Base-by-base conservation (phyloP, 2,329 filamentous ascomycete genomes). In the Achaetomium macrosporum region DNA sequence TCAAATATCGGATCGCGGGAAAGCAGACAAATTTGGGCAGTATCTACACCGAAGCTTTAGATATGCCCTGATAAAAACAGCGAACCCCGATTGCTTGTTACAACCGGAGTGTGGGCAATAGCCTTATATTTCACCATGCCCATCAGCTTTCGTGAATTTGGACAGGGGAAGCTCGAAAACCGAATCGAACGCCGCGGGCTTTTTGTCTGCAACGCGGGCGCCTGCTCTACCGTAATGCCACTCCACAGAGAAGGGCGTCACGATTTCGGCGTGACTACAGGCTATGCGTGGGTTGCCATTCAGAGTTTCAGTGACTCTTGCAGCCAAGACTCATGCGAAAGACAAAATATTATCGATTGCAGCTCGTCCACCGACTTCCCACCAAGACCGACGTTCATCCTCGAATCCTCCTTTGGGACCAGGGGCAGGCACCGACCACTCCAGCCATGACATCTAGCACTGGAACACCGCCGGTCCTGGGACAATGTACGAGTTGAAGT, bases 401-500 rank as follows among this genome's bases (percentile, higher is more conserved):
- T 12, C 10, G 4, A 35, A 12, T 35, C 33, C 15, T 15, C 10
- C 33, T 12, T 15, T 5, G 15, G 10, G 4, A 35, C 4, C 33
- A 35, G 33, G n/a, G n/a, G 4, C 25, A 4, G 25, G 25, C 7
- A 35, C 13, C 5, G 5, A 11, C 10, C 33, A 35, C 7, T 37
- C 35, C 35, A 8, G 13, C 35, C 15, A 15, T n/a, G 13, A 5
- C 33, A 25, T 1, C 37, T 51, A 61, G 50, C 58, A 61, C n/a
- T 46, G 46, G 44, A 61, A 60, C 1, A 59, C 55, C 6, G 56
- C 42, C 8, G 65, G 65, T 15, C 66, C 66, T 8, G 68, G 68
- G n/a, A 70, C 64, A 4, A 57, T 65, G 59, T 69, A 69, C 31
- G 57, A 64, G 36, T 59, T 62, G 63, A 70, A 66, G 59, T 63